Percentiles rank a stretch among this genome's conserved stretches.
phyloP scores from a whole-genome alignment of 306 rosid genomes.

The Leucaena leucocephala region DNA sequence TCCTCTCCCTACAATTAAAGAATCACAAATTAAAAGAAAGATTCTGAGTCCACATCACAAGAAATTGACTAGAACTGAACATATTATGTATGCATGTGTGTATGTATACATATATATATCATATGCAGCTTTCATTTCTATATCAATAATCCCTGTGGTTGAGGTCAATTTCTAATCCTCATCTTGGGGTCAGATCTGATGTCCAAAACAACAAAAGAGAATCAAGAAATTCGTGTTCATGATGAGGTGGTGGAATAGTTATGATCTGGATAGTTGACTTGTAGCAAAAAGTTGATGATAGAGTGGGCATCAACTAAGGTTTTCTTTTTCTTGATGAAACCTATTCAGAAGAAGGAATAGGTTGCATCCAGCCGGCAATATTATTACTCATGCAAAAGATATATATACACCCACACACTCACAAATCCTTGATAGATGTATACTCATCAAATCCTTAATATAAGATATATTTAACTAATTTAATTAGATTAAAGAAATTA shows the following conservation, averaged over 20 bases:
- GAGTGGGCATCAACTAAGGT: constrained; percentile 14
- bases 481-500: no score
- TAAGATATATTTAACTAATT: no score
- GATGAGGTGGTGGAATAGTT: constrained; percentile 22
- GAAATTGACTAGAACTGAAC: background rate
- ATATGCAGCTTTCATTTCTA: background rate
- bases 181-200: background rate
- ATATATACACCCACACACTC: no score
- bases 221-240: constrained; percentile 3
- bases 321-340: constrained; percentile 39
- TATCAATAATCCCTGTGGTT: background rate
- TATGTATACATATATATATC: background rate
- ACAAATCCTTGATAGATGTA: no score
- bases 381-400: constrained; percentile 22
- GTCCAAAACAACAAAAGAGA: background rate
- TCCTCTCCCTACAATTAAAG: background rate
- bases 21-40: background rate
- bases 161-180: background rate
- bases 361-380: no score
- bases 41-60: background rate
- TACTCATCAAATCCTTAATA: no score
- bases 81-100: background rate
- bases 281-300: constrained; percentile 3
- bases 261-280: constrained; percentile 28
- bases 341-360: constrained; percentile 27